phyloP scores from a whole-genome alignment of 2,329 filamentous ascomycete genomes.

The Hortaea werneckii region DNA sequence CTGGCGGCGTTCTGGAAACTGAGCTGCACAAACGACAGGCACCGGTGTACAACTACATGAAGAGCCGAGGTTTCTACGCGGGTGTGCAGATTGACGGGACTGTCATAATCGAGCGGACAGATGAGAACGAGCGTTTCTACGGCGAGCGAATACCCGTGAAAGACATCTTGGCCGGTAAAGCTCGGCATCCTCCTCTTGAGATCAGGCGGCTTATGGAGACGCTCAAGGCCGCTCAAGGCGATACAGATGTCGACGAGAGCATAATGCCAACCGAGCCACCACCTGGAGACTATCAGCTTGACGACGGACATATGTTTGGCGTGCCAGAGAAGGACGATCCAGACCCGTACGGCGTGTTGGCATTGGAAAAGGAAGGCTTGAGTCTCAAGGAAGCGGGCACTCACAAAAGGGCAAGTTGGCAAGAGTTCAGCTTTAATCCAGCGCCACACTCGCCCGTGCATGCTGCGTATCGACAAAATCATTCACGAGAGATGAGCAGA shows the following conservation, averaged over 20 bases:
- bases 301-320: constrained; percentile 54
- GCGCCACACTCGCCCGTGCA: constrained; percentile 63
- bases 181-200: constrained; percentile 45
- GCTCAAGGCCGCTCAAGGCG: constrained; percentile 78
- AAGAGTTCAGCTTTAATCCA: constrained; percentile 73
- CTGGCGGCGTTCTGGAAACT: constrained; percentile 62
- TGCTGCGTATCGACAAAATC: constrained; percentile 38
- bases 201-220: constrained; percentile 63
- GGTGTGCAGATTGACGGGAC: constrained; percentile 82
- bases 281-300: constrained; percentile 61
- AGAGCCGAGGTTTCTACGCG: constrained; percentile 79
- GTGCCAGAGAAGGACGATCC: constrained; percentile 71
- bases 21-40: constrained; percentile 58
- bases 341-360: constrained; percentile 83
- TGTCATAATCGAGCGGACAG: constrained; percentile 72
- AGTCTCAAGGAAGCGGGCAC: constrained; percentile 86
- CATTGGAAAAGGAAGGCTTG: constrained; percentile 80
- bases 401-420: constrained; percentile 60
- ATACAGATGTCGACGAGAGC: constrained; percentile 59
- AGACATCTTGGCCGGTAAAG: constrained; percentile 54
- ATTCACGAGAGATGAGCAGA: constrained; percentile 28
- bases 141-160: constrained; percentile 52
- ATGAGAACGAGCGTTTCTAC: constrained; percentile 83
- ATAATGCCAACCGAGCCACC: constrained; percentile 60
- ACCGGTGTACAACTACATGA: constrained; percentile 77